Percentiles rank a stretch among this genome's conserved stretches.
These are phyloP conservation scores for Kluyveromyces nonfermentans DNA, from an alignment of 805 yeast species.

Conservation along the genomic window DNA sequence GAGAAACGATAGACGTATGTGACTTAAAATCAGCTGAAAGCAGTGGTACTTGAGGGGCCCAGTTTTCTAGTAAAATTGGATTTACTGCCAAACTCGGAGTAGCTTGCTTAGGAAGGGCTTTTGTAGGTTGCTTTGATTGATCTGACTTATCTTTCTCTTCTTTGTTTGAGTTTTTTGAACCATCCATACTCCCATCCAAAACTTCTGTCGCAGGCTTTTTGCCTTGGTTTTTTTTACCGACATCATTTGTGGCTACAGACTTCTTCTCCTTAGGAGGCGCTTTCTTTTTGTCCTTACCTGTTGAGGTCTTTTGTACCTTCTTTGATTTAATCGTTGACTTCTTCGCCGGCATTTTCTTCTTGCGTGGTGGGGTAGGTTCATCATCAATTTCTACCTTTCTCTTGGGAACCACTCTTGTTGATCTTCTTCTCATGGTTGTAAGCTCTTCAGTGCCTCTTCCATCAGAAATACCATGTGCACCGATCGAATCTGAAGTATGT, in stretches of 20 bases:
- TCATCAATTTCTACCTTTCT: constrained; percentile 8
- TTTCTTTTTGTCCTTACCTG: neutral
- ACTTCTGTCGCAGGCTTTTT: neutral
- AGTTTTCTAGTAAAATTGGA: constrained; percentile 10
- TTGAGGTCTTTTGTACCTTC: neutral
- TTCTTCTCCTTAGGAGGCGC: neutral
- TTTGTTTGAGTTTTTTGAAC: neutral
- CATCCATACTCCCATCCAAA: neutral
- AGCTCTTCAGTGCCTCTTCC: constrained; percentile 1
- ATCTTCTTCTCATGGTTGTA: constrained; percentile 4
- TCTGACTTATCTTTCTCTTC: neutral
- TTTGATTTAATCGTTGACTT: constrained; percentile 4
- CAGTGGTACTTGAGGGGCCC: constrained; percentile 24
- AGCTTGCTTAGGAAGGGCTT: constrained; percentile 14
- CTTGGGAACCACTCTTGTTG: constrained; percentile 8
- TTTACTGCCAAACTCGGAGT: constrained; percentile 7
- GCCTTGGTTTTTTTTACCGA: neutral
- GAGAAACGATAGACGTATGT: constrained; percentile 14
- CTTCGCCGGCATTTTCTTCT: constrained; percentile 4
- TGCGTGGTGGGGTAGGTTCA: constrained; percentile 2
- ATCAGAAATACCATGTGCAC: constrained; percentile 8
- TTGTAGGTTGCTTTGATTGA: neutral
- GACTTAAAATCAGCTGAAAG: constrained; percentile 13
- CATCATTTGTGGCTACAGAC: neutral
- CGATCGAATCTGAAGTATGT: constrained; percentile 6